These are phyloP conservation scores for Hyaloscypha hepaticicola DNA, from an alignment of 495 filamentous ascomycete genomes.

Conservation along the genomic window DNA sequence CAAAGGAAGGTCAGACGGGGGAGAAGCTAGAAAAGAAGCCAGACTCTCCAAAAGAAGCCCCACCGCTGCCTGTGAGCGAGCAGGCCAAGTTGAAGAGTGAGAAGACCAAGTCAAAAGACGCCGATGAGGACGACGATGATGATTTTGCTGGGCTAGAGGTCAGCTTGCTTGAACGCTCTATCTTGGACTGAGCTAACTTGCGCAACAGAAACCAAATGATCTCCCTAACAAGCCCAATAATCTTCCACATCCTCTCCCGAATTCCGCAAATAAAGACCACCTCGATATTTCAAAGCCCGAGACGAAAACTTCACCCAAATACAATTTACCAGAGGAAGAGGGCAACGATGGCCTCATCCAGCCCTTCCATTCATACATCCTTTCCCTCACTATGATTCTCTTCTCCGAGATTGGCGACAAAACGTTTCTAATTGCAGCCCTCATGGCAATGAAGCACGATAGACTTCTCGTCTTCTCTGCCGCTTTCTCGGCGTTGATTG, in stretches of 20 bases:
- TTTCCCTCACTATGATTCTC: constrained; percentile 95
- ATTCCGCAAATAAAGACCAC: constrained; percentile 63
- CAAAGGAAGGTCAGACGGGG: constrained; percentile 57
- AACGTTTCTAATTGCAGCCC: constrained; percentile 92
- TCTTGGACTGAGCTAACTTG: constrained; percentile 21
- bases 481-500: constrained; percentile 84
- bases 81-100: constrained; percentile 52
- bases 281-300: constrained; percentile 60
- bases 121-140: constrained; percentile 38
- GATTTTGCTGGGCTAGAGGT: constrained; percentile 68
- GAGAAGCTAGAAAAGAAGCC: constrained; percentile 69
- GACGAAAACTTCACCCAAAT: constrained; percentile 30
- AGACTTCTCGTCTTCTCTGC: constrained; percentile 90
- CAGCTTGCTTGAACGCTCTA: constrained; percentile 21
- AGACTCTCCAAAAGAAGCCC: constrained; percentile 79
- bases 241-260: constrained; percentile 69
- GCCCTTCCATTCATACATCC: constrained; percentile 86
- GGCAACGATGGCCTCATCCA: constrained; percentile 66
- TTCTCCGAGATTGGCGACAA: constrained; percentile 98
- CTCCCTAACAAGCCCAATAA: constrained; percentile 80
- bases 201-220: constrained; percentile 72
- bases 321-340: constrained; percentile 34
- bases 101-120: constrained; percentile 37
- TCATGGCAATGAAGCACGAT: constrained; percentile 99
- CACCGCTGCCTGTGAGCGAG: constrained; percentile 76